phyloP scores from a whole-genome alignment of 2,329 filamentous ascomycete genomes.

The Sporothrix euskadiensis region DNA sequence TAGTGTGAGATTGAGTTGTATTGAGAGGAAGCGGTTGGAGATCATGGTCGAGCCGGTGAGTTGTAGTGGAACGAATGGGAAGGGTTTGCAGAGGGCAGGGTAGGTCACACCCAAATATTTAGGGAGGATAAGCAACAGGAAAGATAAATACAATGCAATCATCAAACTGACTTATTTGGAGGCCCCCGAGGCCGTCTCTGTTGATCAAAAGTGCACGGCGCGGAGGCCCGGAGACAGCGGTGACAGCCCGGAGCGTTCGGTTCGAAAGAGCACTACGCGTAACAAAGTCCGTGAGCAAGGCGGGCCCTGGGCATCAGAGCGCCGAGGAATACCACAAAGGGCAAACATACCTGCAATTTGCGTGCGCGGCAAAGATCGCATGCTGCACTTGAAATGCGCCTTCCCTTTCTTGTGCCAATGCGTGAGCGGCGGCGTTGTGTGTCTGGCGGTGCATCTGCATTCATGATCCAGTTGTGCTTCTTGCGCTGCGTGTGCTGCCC shows the following conservation, averaged over 20 bases:
- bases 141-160: background rate
- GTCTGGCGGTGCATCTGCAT: background rate
- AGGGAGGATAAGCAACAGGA: no score
- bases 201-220: constrained; percentile 9
- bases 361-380: constrained; percentile 17
- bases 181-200: constrained; percentile 9
- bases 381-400: constrained; percentile 15
- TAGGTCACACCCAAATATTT: background rate
- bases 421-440: constrained; percentile 19
- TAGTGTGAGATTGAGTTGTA: background rate
- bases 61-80: background rate
- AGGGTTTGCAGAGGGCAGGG: background rate
- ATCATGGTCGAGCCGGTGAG: background rate
- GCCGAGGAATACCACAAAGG: no score
- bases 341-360: constrained; percentile 4
- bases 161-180: constrained; percentile 13
- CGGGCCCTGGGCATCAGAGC: background rate
- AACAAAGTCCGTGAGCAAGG: background rate
- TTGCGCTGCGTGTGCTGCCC: background rate
- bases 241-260: background rate
- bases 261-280: constrained; percentile 20
- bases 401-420: constrained; percentile 18
- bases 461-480: background rate
- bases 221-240: constrained; percentile 10
- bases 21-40: background rate